Percentiles rank a stretch among this genome's conserved stretches.
These are phyloP conservation scores for Picea abies DNA, from an alignment of 83 land plant species.

Conservation along the genomic window DNA sequence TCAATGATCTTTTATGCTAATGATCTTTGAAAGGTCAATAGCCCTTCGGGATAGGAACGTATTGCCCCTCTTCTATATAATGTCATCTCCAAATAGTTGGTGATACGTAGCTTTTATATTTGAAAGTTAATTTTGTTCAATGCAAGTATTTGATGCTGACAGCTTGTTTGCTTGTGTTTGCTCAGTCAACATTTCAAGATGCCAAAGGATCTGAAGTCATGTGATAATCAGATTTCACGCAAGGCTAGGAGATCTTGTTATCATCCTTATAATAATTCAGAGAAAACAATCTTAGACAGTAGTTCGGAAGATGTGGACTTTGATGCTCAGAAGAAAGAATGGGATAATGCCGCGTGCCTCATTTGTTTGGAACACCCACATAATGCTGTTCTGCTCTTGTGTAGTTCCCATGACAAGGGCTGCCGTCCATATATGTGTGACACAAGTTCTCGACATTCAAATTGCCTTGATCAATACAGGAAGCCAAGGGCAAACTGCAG, in stretches of 20 bases:
- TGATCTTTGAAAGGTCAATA: too few species aligned
- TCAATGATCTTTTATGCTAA: too few species aligned
- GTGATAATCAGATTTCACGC: neutral
- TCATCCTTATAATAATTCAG: slow-evolving; percentile 2
- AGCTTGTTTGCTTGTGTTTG: neutral
- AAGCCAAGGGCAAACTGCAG: slow-evolving; percentile 19
- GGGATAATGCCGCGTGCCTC: slow-evolving; percentile 34
- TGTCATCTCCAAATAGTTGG: too few species aligned
- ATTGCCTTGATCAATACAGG: slow-evolving; percentile 34
- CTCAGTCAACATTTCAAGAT: neutral
- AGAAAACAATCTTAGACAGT: neutral
- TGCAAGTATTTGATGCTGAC: too few species aligned
- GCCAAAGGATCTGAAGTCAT: slow-evolving; percentile 6
- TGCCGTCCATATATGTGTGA: slow-evolving; percentile 40
- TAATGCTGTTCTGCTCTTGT: slow-evolving; percentile 33
- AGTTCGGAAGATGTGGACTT: neutral
- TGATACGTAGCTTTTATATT: too few species aligned
- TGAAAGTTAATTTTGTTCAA: too few species aligned
- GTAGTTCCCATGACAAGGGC: slow-evolving; percentile 31
- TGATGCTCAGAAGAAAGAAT: slow-evolving; percentile 9
- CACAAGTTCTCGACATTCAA: slow-evolving; percentile 26
- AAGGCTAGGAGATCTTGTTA: neutral
- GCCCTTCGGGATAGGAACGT: too few species aligned
- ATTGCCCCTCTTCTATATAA: too few species aligned
- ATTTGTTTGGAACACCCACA: slow-evolving; percentile 33